Evolutionary conservation across 2,329 filamentous ascomycete species (phyloP), one percentile per base, ranked within the genome.

Genomic region (Pseudocercospora crystallina): DNA sequence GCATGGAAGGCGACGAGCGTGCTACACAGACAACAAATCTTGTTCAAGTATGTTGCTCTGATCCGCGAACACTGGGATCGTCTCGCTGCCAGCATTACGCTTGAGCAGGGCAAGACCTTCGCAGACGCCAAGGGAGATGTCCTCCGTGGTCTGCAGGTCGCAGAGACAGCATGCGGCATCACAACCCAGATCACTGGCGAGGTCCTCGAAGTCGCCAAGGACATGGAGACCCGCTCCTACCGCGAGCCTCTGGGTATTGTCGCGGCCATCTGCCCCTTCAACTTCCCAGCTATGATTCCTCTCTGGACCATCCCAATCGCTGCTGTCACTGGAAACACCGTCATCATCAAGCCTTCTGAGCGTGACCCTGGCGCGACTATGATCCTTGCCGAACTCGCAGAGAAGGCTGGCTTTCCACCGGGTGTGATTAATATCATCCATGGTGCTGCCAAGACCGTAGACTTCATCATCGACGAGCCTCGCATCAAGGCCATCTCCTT

Each of bases 201-300:
- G 74, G 79, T 94, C 38, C 78, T 94, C 31, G 89, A 94, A 76
- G 89, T 94, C 10, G 82, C 88, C 47, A 91, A 89, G 78, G 89
- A 94, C 65, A 94, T 94, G 89, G 89, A 94, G 77, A 94, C 89
- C 29, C 77, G 87, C 66, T 87, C 82, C 53, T 94, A 94, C 71
- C 81, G 83, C 56, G 89, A 94, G 78, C 87, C 89, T 53, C 73
- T 94, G 65, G 89, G 89, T 48, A 85, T 94, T 31, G 84, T 87
- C 37, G 87, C 88, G 51, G 87, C 89, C 51, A 94, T 94, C 61
- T 94, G 89, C 77, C 89, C 89, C 2, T 94, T 94, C 69, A 94
- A 94, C 77, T 94, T 94, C 74, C 89, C 89, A 37, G 89, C 89
- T 62, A 95, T 95, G 89, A 94, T 95, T 69, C 89, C 89, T 3